Evolutionary conservation across 1,284 basidiomycete genomes (phyloP).

Genomic region (Ceratobasidium sp.): DNA sequence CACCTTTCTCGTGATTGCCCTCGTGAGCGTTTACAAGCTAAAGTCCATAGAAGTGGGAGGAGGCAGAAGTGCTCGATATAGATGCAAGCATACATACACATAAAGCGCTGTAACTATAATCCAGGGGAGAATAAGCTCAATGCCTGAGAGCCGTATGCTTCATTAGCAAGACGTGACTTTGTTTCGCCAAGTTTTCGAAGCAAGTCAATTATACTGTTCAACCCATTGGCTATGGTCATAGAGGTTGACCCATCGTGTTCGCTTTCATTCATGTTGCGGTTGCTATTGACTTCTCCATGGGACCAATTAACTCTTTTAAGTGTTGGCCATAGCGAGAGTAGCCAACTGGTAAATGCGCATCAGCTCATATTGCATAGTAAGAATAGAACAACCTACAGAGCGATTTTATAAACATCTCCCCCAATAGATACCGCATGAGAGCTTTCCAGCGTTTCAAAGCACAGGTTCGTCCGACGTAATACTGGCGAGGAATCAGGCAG

Average conservation of each 20-base stretch:
- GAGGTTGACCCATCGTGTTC: background rate
- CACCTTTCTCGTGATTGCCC: too few species aligned
- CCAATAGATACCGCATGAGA: background rate
- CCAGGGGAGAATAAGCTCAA: background rate
- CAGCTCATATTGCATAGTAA: background rate
- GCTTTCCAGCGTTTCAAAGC: background rate
- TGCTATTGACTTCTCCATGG: background rate
- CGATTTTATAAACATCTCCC: constrained; percentile 1
- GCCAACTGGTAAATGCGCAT: background rate
- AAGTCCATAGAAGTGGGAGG: too few species aligned
- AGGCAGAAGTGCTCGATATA: too few species aligned
- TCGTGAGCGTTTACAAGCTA: too few species aligned
- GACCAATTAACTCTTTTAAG: background rate
- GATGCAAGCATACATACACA: too few species aligned
- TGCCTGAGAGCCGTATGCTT: background rate
- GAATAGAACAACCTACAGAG: background rate
- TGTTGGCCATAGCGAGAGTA: background rate
- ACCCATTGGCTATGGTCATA: background rate
- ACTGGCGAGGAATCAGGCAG: background rate
- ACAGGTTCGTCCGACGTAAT: background rate
- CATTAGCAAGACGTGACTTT: background rate
- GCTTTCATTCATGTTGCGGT: background rate
- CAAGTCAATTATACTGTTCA: background rate
- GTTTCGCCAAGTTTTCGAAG: background rate
- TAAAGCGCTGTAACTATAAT: too few species aligned